phyloP scores from a whole-genome alignment of 805 yeast genomes.

The Candida insectorum region DNA sequence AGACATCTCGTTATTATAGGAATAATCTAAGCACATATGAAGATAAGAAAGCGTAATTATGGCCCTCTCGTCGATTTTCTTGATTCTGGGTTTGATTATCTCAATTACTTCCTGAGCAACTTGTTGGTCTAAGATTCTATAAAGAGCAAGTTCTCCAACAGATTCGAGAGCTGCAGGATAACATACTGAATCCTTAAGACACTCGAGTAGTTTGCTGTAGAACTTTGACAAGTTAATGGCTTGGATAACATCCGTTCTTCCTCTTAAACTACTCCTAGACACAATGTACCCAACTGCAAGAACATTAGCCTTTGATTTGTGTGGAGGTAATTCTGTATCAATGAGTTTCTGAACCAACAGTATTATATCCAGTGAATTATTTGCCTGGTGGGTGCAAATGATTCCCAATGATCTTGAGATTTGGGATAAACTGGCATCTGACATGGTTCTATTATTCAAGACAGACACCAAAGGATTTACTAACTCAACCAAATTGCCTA shows the following conservation, averaged over 20 bases:
- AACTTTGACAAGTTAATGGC: constrained; percentile 8
- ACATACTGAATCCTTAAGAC: constrained; percentile 16
- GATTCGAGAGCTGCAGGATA: constrained; percentile 32
- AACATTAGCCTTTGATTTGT: constrained; percentile 17
- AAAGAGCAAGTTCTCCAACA: constrained; percentile 42
- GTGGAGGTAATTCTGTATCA: constrained; percentile 9
- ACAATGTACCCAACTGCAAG: constrained; percentile 42
- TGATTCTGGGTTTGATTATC: constrained; percentile 38
- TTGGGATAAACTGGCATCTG: constrained; percentile 22
- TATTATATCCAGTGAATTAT: constrained; percentile 7
- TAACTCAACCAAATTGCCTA: constrained; percentile 17
- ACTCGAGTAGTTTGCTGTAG: constrained; percentile 11
- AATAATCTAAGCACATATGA: constrained; percentile 31
- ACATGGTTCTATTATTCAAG: constrained; percentile 17
- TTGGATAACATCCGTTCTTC: constrained; percentile 18
- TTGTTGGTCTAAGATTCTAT: constrained; percentile 32
- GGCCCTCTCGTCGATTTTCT: constrained; percentile 58
- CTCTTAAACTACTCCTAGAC: constrained; percentile 43
- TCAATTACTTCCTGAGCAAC: constrained; percentile 15
- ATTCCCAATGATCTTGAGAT: constrained; percentile 49
- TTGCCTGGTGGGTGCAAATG: constrained; percentile 41
- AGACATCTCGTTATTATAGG: constrained; percentile 14
- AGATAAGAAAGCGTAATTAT: constrained; percentile 55
- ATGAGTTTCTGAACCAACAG: constrained; percentile 8
- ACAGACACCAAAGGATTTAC: constrained; percentile 21